phyloP scores from a whole-genome alignment of 345 rosid genomes.

The Rhizophora apiculata region DNA sequence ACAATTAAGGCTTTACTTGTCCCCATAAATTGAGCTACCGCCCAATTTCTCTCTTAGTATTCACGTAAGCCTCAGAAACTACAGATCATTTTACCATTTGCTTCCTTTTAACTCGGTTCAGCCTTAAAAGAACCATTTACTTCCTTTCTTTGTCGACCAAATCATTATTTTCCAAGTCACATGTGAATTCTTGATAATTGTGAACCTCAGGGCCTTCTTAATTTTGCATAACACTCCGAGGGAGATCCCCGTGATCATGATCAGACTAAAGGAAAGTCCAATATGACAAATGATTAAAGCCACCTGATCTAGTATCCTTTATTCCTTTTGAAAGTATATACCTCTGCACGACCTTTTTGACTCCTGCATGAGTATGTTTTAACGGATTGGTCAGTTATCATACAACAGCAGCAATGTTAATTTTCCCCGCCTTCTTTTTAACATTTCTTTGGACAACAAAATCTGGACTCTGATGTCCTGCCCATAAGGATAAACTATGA shows the following conservation, averaged over 20 bases:
- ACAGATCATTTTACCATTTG: not conserved
- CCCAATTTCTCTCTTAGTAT: not conserved
- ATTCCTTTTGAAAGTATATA: conserved; percentile 11
- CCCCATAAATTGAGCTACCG: not conserved
- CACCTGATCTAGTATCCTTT: conserved; percentile 3
- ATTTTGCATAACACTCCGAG: too few relatives aligned
- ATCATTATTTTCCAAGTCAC: not conserved
- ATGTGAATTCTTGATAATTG: not conserved
- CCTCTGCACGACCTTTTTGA: conserved; percentile 27
- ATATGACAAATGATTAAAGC: conserved; percentile 26
- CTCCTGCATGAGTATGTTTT: conserved; percentile 8
- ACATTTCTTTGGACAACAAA: too few relatives aligned
- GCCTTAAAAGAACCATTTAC: too few relatives aligned
- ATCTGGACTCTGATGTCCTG: too few relatives aligned
- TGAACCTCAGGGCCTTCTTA: not conserved
- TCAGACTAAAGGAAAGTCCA: conserved; percentile 14
- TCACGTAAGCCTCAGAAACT: not conserved
- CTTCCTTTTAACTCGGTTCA: not conserved
- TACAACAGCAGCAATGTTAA: not conserved
- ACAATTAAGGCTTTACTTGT: not conserved
- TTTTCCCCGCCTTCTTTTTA: not conserved
- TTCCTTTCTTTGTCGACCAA: not conserved
- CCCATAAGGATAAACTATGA: too few relatives aligned
- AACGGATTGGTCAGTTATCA: not conserved
- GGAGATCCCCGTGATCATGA: not conserved